These are phyloP conservation scores for Citrus reticulata DNA, from an alignment of 345 rosid species.

Conservation along the genomic window DNA sequence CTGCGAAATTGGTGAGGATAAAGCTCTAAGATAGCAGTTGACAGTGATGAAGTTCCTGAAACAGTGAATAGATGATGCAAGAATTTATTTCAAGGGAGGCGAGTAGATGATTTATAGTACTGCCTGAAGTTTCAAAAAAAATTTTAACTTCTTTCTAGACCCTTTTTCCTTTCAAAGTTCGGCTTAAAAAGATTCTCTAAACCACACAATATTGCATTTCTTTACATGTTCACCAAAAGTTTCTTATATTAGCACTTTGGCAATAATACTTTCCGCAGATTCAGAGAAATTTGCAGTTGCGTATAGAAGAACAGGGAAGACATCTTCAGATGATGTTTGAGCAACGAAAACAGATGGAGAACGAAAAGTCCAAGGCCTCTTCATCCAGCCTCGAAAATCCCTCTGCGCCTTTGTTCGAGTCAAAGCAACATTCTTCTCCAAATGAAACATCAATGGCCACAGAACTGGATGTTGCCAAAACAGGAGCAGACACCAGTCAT, in stretches of 20 bases:
- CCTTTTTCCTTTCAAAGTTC: neutral
- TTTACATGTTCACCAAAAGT: neutral
- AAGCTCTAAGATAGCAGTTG: neutral
- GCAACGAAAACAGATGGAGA: slow-evolving; percentile 39
- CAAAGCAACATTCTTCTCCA: neutral
- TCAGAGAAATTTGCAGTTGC: slow-evolving; percentile 75
- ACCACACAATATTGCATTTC: neutral
- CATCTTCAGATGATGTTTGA: slow-evolving; percentile 60
- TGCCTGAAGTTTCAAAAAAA: neutral
- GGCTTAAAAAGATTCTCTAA: neutral
- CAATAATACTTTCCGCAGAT: slow-evolving; percentile 40
- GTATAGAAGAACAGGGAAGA: slow-evolving; percentile 81
- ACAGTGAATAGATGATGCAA: neutral
- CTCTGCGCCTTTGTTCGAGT: neutral
- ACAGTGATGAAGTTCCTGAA: neutral
- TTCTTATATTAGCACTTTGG: neutral
- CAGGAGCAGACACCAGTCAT: neutral
- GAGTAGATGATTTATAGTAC: neutral
- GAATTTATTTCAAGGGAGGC: neutral
- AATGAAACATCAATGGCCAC: slow-evolving; percentile 9
- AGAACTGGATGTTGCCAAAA: slow-evolving; percentile 6
- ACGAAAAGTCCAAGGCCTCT: slow-evolving; percentile 17
- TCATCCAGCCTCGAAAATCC: neutral
- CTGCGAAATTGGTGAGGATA: neutral
- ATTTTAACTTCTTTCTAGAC: neutral